Evolutionary conservation across 768 basidiomycete species (phyloP).

Genomic region (Rickenella mellea): DNA sequence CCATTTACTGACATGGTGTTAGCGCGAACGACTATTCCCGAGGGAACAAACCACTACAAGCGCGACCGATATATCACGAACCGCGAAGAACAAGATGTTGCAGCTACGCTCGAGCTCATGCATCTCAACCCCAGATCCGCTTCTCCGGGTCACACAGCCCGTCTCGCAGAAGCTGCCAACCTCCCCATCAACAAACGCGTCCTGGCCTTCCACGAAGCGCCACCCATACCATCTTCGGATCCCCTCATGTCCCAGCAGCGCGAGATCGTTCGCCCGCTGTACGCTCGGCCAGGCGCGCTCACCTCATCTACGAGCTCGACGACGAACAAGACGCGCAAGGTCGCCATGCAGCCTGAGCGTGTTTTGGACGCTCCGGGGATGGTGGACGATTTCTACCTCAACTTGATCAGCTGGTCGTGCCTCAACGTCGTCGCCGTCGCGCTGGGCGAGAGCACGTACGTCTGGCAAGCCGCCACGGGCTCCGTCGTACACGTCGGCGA

Average conservation of each 20-base stretch:
- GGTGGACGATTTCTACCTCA: conserved; percentile 95
- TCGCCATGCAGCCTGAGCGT: conserved; percentile 82
- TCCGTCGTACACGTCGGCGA: conserved; percentile 70
- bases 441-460: conserved; percentile 76
- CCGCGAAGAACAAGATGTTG: conserved; percentile 42
- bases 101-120: conserved; percentile 58
- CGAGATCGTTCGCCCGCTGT: conserved; percentile 67
- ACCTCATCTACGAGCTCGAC: conserved; percentile 53
- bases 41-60: conserved; percentile 19
- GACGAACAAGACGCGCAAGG: conserved; percentile 68
- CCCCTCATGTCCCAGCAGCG: conserved; percentile 68
- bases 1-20: conserved; percentile 1
- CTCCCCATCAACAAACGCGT: conserved; percentile 74
- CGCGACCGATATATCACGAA: conserved; percentile 70
- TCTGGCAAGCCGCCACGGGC: conserved; percentile 91
- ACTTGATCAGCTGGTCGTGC: conserved; percentile 82
- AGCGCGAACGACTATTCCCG: conserved; percentile 4
- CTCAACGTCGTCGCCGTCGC: conserved; percentile 87
- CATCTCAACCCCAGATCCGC: conserved; percentile 45
- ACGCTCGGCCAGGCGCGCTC: conserved; percentile 54
- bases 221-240: conserved; percentile 71
- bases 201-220: conserved; percentile 81
- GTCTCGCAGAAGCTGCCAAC: conserved; percentile 67
- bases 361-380: conserved; percentile 92
- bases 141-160: conserved; percentile 72